Conservation (phyloP, 139 green algal genomes). For the Closterium sp. region DNA sequence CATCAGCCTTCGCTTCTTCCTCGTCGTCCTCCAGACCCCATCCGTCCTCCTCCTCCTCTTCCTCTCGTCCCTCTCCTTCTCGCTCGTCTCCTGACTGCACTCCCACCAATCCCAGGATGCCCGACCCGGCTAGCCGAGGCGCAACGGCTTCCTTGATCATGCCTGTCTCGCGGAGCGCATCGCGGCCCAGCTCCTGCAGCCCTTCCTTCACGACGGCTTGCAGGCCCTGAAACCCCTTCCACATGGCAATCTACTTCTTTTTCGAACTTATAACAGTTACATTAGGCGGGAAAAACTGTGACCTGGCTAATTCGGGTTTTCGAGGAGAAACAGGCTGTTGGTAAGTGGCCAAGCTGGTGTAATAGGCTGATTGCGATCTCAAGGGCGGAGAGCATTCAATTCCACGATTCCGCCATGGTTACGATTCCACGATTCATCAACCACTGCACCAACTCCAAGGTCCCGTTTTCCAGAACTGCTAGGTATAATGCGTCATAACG, state of each 20-base stretch:
- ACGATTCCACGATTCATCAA: not conserved
- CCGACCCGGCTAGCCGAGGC: not conserved
- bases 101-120: not conserved
- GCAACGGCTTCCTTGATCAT: not conserved
- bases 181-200: slow-evolving; percentile 19
- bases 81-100: not conserved
- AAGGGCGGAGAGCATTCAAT: no score
- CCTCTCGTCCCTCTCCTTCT: not conserved
- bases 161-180: slow-evolving; percentile 20
- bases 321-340: not conserved
- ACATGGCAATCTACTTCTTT: not conserved
- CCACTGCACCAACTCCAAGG: not conserved
- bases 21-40: not conserved
- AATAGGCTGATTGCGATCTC: no score
- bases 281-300: not conserved
- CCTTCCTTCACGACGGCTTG: slow-evolving; percentile 18
- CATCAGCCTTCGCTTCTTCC: not conserved
- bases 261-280: not conserved
- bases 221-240: not conserved
- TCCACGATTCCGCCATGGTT: not conserved
- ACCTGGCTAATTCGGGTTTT: not conserved
- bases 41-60: not conserved
- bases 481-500: not conserved
- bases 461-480: not conserved
- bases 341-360: not conserved